Conservation (phyloP, 1,139 yeast genomes). For the Tardiomyces depauwii region DNA sequence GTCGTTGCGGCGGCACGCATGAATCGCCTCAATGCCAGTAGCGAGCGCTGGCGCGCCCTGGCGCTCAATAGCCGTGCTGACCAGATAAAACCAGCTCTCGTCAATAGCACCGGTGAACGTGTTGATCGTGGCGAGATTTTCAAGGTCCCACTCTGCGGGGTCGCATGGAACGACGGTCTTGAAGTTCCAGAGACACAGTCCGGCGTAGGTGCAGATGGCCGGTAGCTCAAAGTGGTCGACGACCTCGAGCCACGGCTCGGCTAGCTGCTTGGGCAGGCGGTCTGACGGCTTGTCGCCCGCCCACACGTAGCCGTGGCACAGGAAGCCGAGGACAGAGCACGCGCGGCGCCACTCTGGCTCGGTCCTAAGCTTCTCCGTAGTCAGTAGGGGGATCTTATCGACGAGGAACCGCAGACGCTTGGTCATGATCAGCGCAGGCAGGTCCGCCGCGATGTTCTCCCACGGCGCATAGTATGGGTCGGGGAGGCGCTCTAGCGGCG, state of each 20-base stretch:
- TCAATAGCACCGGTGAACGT: slow-evolving; percentile 88
- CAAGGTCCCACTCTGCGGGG: slow-evolving; percentile 36
- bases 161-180: slow-evolving; percentile 44
- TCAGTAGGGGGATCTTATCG: slow-evolving; percentile 47
- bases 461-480: slow-evolving; percentile 59
- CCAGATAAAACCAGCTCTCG: slow-evolving; percentile 89
- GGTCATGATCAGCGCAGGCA: slow-evolving; percentile 66
- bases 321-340: slow-evolving; percentile 62
- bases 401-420: slow-evolving; percentile 47
- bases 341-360: slow-evolving; percentile 63
- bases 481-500: slow-evolving; percentile 53
- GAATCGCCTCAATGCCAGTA: slow-evolving; percentile 52
- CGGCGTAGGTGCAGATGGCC: slow-evolving; percentile 81
- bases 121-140: slow-evolving; percentile 64
- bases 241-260: slow-evolving; percentile 55
- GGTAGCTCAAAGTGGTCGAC: slow-evolving; percentile 60
- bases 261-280: slow-evolving; percentile 52
- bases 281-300: slow-evolving; percentile 51
- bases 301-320: slow-evolving; percentile 90
- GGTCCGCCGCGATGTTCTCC: slow-evolving; percentile 55
- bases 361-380: slow-evolving; percentile 32
- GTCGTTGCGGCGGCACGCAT: slow-evolving; percentile 38
- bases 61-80: slow-evolving; percentile 76
- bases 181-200: slow-evolving; percentile 83
- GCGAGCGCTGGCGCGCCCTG: slow-evolving; percentile 60